Evolutionary conservation across 768 basidiomycete genomes (phyloP).

Genomic region (Lenzites betulinus): DNA sequence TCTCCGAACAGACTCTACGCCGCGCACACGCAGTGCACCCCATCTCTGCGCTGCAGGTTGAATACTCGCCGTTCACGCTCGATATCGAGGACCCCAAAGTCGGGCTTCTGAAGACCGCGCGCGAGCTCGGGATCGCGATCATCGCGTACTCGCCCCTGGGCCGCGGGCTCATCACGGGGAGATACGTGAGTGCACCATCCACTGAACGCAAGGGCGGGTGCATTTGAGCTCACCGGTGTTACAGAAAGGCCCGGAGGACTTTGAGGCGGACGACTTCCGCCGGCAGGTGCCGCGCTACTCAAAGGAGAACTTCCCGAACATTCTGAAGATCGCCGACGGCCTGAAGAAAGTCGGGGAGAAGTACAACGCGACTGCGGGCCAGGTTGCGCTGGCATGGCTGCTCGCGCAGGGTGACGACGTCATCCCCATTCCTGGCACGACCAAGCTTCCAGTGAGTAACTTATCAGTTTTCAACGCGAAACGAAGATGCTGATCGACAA

Average conservation of each 20-base stretch:
- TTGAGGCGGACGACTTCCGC: constrained; percentile 42
- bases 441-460: constrained; percentile 35
- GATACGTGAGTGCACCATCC: constrained; percentile 34
- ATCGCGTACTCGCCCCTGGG: constrained; percentile 51
- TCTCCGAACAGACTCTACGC: constrained; percentile 35
- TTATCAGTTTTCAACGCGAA: no score
- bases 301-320: constrained; percentile 48
- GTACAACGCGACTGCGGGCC: constrained; percentile 45
- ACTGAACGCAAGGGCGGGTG: not conserved
- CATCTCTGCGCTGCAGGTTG: constrained; percentile 39
- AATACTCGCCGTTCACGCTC: constrained; percentile 40
- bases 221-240: not conserved
- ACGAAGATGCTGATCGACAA: not conserved
- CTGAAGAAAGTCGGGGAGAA: constrained; percentile 39
- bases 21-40: constrained; percentile 42
- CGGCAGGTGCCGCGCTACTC: constrained; percentile 37
- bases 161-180: constrained; percentile 50
- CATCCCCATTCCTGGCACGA: constrained; percentile 51
- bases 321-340: constrained; percentile 40
- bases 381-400: constrained; percentile 53
- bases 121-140: constrained; percentile 44
- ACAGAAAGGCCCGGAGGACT: constrained; percentile 33
- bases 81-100: constrained; percentile 38
- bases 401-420: constrained; percentile 49
- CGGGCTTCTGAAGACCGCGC: constrained; percentile 35